Conservation (phyloP, 371 early-diverging fungal species). For the Smittium mucronatum region DNA sequence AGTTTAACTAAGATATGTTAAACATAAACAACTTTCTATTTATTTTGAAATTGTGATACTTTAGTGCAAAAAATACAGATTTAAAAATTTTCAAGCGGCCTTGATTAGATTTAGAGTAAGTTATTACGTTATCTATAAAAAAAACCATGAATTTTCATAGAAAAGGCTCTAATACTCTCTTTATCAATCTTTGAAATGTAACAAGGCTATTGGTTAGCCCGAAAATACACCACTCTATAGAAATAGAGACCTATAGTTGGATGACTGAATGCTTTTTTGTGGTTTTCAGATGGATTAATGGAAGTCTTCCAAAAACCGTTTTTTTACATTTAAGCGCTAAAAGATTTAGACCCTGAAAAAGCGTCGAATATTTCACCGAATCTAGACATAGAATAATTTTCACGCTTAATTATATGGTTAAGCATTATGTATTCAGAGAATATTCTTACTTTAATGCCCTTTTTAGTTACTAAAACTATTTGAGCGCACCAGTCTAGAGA, state of each 20-base stretch:
- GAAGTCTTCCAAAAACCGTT: conserved; percentile 32
- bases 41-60: conserved; percentile 14
- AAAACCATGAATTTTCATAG: conserved; percentile 7
- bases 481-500: conserved; percentile 34
- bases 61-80: conserved; percentile 12
- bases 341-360: conserved; percentile 15
- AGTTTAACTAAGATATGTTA: background rate
- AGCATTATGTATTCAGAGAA: conserved; percentile 37
- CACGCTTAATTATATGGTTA: conserved; percentile 32
- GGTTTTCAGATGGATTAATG: conserved; percentile 16
- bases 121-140: conserved; percentile 14
- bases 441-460: conserved; percentile 36
- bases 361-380: conserved; percentile 29
- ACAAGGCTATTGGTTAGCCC: conserved; percentile 8
- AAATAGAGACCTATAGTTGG: background rate
- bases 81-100: conserved; percentile 10
- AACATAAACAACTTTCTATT: conserved; percentile 18
- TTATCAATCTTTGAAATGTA: conserved; percentile 3
- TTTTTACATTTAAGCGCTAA: conserved; percentile 22
- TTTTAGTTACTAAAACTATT: conserved; percentile 41
- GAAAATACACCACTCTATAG: conserved; percentile 6
- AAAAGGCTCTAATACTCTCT: background rate
- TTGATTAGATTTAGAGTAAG: conserved; percentile 9
- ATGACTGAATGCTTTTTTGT: conserved; percentile 39
- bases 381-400: conserved; percentile 25